Conservation (phyloP, 2,329 filamentous ascomycete genomes). For the Cladosporium halotolerans region DNA sequence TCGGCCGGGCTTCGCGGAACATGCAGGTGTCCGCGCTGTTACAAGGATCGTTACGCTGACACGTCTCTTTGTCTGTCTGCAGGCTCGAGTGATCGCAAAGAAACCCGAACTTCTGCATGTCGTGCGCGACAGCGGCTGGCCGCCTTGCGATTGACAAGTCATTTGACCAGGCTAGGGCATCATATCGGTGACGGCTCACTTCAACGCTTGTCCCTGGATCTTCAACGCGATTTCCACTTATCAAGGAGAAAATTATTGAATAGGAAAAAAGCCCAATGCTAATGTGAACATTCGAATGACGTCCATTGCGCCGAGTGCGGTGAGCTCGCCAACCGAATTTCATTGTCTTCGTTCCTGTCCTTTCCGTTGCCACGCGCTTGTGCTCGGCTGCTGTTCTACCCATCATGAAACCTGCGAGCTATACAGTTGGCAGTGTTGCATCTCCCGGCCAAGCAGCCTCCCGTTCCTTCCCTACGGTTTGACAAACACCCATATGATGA, state of each 20-base stretch:
- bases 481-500: constrained; percentile 1
- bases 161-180: not conserved
- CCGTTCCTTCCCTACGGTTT: constrained; percentile 1
- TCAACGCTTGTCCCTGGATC: not conserved
- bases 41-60: constrained; percentile 10
- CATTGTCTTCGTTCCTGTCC: not conserved
- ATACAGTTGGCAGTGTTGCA: not conserved
- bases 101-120: not conserved
- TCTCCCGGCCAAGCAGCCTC: not conserved
- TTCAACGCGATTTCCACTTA: not conserved
- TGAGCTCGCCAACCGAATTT: not conserved
- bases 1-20: constrained; percentile 1
- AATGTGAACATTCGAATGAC: constrained; percentile 6
- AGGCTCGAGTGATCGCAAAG: constrained; percentile 12
- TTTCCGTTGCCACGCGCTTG: constrained; percentile 1
- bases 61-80: constrained; percentile 9
- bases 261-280: constrained; percentile 3
- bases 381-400: not conserved
- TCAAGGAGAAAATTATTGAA: not conserved
- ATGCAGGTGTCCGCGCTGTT: constrained; percentile 2
- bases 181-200: not conserved
- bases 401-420: not conserved
- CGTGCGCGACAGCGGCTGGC: constrained; percentile 2
- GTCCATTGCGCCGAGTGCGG: not conserved
- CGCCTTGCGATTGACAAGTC: constrained; percentile 7